Evolutionary conservation across 352 stramenopile genomes (phyloP).

Genomic region (Phytophthora melonis): DNA sequence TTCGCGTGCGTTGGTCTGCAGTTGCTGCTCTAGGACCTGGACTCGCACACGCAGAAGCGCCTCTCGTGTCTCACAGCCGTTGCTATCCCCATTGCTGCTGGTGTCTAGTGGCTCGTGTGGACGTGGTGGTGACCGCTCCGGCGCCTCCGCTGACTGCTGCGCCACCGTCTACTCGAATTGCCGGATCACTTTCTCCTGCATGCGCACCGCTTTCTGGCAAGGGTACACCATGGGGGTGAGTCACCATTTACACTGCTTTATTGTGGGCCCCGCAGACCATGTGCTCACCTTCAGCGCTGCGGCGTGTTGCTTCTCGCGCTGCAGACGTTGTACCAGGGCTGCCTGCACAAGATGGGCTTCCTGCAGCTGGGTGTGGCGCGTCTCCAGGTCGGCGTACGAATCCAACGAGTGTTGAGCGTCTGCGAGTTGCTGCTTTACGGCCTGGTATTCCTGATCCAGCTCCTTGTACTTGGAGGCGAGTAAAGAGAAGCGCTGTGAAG

Average conservation of each 20-base stretch:
- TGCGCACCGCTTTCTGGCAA: conserved; percentile 66
- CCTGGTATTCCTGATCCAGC: conserved; percentile 55
- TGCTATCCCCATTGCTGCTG: conserved; percentile 1
- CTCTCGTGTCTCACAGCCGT: conserved; percentile 24
- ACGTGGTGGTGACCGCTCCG: conserved; percentile 3
- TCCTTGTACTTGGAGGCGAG: conserved; percentile 75
- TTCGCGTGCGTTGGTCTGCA: conserved; percentile 66
- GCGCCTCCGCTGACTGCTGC: conserved; percentile 36
- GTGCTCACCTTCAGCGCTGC: conserved; percentile 52
- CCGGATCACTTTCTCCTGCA: conserved; percentile 85
- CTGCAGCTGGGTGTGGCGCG: conserved; percentile 65
- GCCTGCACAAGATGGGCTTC: conserved; percentile 77
- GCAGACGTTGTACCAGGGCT: conserved; percentile 69
- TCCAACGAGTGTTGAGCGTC: conserved; percentile 40
- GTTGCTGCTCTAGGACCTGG: conserved; percentile 73
- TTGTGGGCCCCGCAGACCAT: not conserved
- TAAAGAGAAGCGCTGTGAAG: conserved; percentile 64
- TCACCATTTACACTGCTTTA: not conserved
- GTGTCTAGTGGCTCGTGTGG: conserved; percentile 6
- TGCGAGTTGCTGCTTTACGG: conserved; percentile 45
- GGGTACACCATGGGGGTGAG: conserved; percentile 10
- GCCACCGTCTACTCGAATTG: conserved; percentile 79
- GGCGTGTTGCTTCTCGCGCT: conserved; percentile 71
- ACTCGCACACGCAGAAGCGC: conserved; percentile 58
- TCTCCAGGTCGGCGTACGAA: conserved; percentile 55